These are phyloP conservation scores for Hypomontagnella monticulosa DNA, from an alignment of 495 filamentous ascomycete species.

Conservation along the genomic window DNA sequence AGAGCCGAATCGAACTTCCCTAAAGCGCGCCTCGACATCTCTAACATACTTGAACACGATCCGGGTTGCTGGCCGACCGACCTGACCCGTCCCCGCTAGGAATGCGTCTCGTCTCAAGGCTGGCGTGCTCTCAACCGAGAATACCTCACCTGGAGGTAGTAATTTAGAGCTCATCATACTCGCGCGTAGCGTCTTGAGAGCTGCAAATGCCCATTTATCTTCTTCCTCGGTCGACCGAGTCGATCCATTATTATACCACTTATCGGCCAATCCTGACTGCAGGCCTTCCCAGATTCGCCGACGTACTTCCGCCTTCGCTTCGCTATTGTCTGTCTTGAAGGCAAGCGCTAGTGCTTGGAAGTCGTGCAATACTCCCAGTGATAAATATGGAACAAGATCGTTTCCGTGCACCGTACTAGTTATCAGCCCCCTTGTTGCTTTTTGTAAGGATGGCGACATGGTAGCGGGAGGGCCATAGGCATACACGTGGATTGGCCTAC, in stretches of 20 bases:
- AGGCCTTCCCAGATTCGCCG: conserved; percentile 71
- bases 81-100: conserved; percentile 49
- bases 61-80: conserved; percentile 70
- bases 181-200: conserved; percentile 71
- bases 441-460: conserved; percentile 75
- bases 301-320: conserved; percentile 71
- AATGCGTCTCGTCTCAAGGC: conserved; percentile 70
- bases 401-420: conserved; percentile 78
- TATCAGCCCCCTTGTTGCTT: conserved; percentile 76
- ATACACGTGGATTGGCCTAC: conserved; percentile 79
- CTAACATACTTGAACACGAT: conserved; percentile 72
- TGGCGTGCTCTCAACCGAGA: conserved; percentile 70
- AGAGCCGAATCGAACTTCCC: conserved; percentile 74
- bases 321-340: conserved; percentile 74
- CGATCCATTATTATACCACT: conserved; percentile 53
- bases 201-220: conserved; percentile 76
- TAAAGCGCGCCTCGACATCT: conserved; percentile 73
- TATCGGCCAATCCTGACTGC: conserved; percentile 55
- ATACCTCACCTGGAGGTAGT: conserved; percentile 80
- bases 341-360: conserved; percentile 75
- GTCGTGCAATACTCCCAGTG: conserved; percentile 78
- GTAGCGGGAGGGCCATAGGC: conserved; percentile 80
- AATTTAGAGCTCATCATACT: conserved; percentile 77
- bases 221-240: conserved; percentile 55
- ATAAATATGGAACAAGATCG: conserved; percentile 78